Percentiles rank a stretch among this genome's conserved stretches.
These are phyloP conservation scores for Terana coerulea DNA, from an alignment of 768 basidiomycete genomes.

Conservation along the genomic window DNA sequence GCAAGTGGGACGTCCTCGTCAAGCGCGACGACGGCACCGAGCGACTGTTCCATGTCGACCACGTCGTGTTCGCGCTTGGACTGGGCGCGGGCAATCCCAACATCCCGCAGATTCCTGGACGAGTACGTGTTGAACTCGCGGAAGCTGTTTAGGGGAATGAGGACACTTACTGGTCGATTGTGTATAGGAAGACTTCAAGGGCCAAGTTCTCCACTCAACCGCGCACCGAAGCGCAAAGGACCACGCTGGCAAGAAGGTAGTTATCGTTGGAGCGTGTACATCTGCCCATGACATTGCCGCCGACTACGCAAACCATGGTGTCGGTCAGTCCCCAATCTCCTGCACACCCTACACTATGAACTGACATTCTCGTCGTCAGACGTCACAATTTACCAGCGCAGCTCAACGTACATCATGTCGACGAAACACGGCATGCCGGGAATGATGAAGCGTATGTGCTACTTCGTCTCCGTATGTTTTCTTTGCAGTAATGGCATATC, in stretches of 20 bases:
- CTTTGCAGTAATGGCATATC: neutral
- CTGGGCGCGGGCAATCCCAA: constrained; percentile 35
- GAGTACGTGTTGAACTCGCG: constrained; percentile 14
- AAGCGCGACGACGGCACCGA: constrained; percentile 33
- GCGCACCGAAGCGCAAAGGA: constrained; percentile 52
- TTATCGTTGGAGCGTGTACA: constrained; percentile 65
- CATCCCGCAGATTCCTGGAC: constrained; percentile 30
- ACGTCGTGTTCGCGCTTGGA: constrained; percentile 39
- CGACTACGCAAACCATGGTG: constrained; percentile 41
- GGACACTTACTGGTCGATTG: neutral
- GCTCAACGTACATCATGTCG: constrained; percentile 44
- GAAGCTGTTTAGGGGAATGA: neutral
- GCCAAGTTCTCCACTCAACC: constrained; percentile 56
- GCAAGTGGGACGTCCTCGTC: constrained; percentile 28
- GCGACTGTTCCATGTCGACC: constrained; percentile 26
- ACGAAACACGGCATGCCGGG: constrained; percentile 33
- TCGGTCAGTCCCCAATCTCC: constrained; percentile 38
- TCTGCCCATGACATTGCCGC: constrained; percentile 51
- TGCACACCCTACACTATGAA: neutral
- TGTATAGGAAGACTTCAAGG: constrained; percentile 54
- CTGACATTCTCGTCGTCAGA: constrained; percentile 27
- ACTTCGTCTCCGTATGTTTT: neutral
- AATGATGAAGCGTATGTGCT: constrained; percentile 26
- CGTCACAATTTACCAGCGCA: constrained; percentile 57
- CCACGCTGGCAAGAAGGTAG: constrained; percentile 65